These are phyloP conservation scores for Cryptosporidium canis DNA, from an alignment of 169 alveolate species.

Conservation along the genomic window DNA sequence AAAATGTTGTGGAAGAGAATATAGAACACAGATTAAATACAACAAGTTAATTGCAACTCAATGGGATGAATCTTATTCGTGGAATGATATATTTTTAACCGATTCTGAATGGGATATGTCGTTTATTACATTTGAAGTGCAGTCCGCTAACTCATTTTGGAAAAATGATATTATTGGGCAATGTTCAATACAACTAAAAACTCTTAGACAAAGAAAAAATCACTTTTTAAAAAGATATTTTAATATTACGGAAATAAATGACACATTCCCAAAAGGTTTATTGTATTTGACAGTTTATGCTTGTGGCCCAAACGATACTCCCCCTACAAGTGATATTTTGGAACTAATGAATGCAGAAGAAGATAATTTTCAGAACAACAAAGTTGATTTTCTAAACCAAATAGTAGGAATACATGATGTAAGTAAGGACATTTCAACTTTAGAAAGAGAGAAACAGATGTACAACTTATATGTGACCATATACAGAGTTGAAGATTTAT, in stretches of 20 bases:
- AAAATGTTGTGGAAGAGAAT: slow-evolving; percentile 89
- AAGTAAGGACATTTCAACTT: background rate
- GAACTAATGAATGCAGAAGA: slow-evolving; percentile 58
- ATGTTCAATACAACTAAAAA: slow-evolving; percentile 85
- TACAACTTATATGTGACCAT: slow-evolving; percentile 86
- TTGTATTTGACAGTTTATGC: slow-evolving; percentile 84
- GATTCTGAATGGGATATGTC: slow-evolving; percentile 88
- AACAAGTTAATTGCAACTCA: slow-evolving; percentile 86
- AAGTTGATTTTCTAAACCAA: slow-evolving; percentile 55
- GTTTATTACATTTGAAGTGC: slow-evolving; percentile 89
- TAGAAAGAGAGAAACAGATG: slow-evolving; percentile 68
- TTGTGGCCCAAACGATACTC: slow-evolving; percentile 82
- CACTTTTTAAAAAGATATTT: slow-evolving; percentile 83
- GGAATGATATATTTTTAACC: slow-evolving; percentile 86
- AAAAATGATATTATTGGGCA: slow-evolving; percentile 87
- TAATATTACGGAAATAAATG: slow-evolving; percentile 82
- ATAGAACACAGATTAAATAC: slow-evolving; percentile 84
- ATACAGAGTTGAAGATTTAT: slow-evolving; percentile 85
- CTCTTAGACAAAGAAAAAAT: slow-evolving; percentile 83
- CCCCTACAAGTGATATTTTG: slow-evolving; percentile 64
- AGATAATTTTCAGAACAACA: slow-evolving; percentile 31
- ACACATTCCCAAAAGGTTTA: slow-evolving; percentile 82
- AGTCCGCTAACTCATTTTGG: slow-evolving; percentile 91
- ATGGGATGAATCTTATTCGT: slow-evolving; percentile 90
- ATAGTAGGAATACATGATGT: slow-evolving; percentile 21